Percentiles rank a stretch among this genome's conserved stretches.
These are phyloP conservation scores for Diplocarpon mali DNA, from an alignment of 2,329 filamentous ascomycete genomes.

Conservation along the genomic window DNA sequence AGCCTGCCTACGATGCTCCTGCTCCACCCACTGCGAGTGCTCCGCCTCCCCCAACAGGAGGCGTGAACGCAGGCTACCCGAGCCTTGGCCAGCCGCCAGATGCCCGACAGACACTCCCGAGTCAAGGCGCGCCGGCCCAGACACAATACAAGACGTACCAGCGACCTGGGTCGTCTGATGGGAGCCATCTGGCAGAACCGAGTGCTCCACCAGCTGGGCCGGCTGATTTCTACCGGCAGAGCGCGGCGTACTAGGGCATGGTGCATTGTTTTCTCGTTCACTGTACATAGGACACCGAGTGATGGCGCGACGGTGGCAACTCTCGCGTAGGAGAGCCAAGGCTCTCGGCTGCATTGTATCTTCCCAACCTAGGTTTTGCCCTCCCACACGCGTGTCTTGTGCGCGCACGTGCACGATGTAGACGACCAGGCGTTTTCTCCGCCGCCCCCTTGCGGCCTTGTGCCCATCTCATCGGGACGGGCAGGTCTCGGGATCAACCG, in stretches of 20 bases:
- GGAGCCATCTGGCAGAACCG: constrained; percentile 28
- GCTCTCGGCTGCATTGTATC: too few species aligned
- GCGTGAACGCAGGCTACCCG: constrained; percentile 19
- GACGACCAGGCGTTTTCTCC: neutral
- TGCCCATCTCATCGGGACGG: neutral
- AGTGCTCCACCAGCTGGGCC: constrained; percentile 33
- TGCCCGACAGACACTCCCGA: constrained; percentile 39
- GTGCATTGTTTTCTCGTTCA: neutral
- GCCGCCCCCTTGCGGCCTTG: neutral
- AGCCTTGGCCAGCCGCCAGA: constrained; percentile 34
- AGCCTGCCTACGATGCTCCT: constrained; percentile 22
- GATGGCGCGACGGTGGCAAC: too few species aligned
- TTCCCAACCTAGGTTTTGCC: too few species aligned
- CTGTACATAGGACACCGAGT: neutral
- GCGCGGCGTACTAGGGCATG: constrained; percentile 24
- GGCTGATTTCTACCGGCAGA: constrained; percentile 45
- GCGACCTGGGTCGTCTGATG: constrained; percentile 20
- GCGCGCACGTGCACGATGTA: neutral
- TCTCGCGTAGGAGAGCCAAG: too few species aligned
- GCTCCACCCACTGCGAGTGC: constrained; percentile 11
- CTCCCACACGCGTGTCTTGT: neutral
- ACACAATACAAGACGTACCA: constrained; percentile 48
- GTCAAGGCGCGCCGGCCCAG: constrained; percentile 30
- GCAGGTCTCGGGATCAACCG: neutral
- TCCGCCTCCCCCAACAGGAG: constrained; percentile 20